Evolutionary conservation across 129 eudicot genomes (phyloP).

Genomic region (Flaveria linearis): DNA sequence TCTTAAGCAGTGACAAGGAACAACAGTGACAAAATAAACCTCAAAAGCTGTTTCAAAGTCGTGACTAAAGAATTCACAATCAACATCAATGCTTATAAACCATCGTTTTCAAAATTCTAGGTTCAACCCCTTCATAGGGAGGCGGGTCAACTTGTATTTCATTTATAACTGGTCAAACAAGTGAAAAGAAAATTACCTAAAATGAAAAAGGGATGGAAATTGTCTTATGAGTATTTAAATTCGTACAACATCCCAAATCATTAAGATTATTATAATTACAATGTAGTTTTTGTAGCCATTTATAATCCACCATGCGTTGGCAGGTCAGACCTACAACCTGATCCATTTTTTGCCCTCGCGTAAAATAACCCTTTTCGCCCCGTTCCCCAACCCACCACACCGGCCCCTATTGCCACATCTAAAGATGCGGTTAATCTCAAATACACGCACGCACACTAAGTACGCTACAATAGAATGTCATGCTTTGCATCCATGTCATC

Average conservation of each 20-base stretch:
- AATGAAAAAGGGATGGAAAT: neutral
- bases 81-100: no score
- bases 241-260: neutral
- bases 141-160: neutral
- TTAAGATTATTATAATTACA: neutral
- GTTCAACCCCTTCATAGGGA: no score
- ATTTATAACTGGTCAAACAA: neutral
- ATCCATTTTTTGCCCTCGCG: no score
- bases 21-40: no score
- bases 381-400: no score
- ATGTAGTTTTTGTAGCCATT: neutral
- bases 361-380: no score
- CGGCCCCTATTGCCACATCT: no score
- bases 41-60: neutral
- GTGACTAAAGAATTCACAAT: no score
- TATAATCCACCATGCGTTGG: neutral
- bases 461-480: neutral
- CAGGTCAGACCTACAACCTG: neutral
- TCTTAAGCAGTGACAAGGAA: no score
- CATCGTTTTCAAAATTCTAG: no score
- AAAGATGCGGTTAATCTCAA: neutral
- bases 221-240: neutral
- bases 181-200: neutral
- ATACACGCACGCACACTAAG: neutral
- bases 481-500: neutral